phyloP scores from a whole-genome alignment of 441 rosid species.

The Dalechampia spathulata region DNA sequence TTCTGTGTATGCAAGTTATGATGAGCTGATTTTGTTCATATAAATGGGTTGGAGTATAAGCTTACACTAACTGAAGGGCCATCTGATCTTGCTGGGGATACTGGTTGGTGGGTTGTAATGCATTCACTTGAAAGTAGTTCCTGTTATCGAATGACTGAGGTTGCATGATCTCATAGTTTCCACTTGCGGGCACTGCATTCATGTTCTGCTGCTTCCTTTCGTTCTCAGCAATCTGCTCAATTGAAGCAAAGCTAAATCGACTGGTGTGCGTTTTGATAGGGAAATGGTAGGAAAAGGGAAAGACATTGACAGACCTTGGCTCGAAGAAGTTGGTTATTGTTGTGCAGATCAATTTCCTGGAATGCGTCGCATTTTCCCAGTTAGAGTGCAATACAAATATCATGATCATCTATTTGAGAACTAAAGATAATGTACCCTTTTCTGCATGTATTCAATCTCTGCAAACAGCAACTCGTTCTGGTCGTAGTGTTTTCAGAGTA shows the following conservation, averaged over 20 bases:
- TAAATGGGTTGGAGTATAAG: too few relatives aligned
- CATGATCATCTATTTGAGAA: too few relatives aligned
- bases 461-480: slow-evolving; percentile 65
- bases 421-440: too few relatives aligned
- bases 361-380: too few relatives aligned
- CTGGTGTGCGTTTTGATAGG: neutral
- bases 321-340: slow-evolving; percentile 67
- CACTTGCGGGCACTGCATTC: slow-evolving; percentile 74
- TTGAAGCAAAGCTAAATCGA: neutral
- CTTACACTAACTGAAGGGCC: slow-evolving; percentile 81
- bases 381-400: too few relatives aligned
- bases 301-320: slow-evolving; percentile 39
- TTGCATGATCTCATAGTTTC: slow-evolving; percentile 56
- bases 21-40: too few relatives aligned
- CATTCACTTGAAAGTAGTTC: slow-evolving; percentile 72
- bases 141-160: slow-evolving; percentile 62
- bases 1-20: too few relatives aligned
- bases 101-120: slow-evolving; percentile 59
- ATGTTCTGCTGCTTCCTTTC: slow-evolving; percentile 62
- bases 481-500: too few relatives aligned
- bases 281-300: neutral
- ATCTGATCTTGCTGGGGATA: slow-evolving; percentile 69
- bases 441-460: slow-evolving; percentile 74
- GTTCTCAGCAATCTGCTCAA: slow-evolving; percentile 63
- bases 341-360: slow-evolving; percentile 74